Base-by-base conservation (phyloP, 768 basidiomycete genomes). In the Tricholoma furcatifolium region DNA sequence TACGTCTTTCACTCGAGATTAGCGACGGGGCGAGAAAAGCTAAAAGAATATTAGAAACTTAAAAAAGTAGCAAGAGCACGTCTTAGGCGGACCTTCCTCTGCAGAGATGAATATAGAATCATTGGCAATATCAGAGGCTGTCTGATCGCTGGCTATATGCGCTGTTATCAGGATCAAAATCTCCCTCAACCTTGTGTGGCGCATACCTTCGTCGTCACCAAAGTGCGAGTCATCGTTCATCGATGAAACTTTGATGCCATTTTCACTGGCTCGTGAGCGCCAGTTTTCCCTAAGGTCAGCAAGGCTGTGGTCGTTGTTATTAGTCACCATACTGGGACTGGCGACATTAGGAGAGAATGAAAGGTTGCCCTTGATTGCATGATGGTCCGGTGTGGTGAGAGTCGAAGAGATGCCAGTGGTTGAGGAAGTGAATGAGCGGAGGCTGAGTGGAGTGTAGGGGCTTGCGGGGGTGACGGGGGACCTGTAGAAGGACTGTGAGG, bases 361-460 rank as follows among this genome's bases (percentile, higher is more conserved):
- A 65, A 77, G 65, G 57, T 78, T 77, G 46, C 70, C 56, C 56
- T 67, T 67, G 10, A 70, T 59, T 43, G 65, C 61, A 51, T 71
- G 62, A 40, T 78, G 78, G 43, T 76, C 81, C 4, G 87, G 87
- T 3, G 87, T 88, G 23, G 80, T 84, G 30, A 88, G 58, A 2
- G 75, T 73, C 6, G 81, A 81, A 4, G 77, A 74, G 52, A 73
- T 77, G 31, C 79, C 77, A 42, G 78, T 74, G 56, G 76, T 80
- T 31, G 81, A 74, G 27, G 78, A 76, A 36, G 79, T 71, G 56
- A 80, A 76, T 6, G 86, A 88, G 57, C 82, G 81, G 39, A 86
- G 74, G 62, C 85, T 87, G 62, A 85, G 74, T 27, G 87, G 85
- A 3, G 85, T 87, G 67, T 85, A 87, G 7, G 86, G 84, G 17